Evolutionary conservation across 2,329 filamentous ascomycete genomes (phyloP), one percentile per base, ranked within the genome.

Genomic region (Plenodomus tracheiphilus): DNA sequence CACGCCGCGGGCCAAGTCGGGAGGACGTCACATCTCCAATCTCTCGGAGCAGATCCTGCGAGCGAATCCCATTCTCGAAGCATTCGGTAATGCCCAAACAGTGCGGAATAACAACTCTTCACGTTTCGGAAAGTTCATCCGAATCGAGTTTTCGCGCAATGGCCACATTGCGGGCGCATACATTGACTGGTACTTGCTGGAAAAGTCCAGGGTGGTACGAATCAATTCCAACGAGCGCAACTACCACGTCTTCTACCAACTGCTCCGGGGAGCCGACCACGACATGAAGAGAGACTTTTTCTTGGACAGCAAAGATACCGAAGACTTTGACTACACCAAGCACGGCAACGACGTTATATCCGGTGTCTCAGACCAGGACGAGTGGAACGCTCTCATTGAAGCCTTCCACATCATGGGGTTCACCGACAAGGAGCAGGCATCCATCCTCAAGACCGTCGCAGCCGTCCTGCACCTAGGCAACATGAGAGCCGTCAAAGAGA

Each of bases 91-190:
- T 68, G 94, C 94, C 1, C 95, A 99, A 71, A 99, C 94, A 0
- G 91, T 99, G 22, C 85, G 94, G 45, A 99, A 99, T 73, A 94
- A 99, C 76, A 99, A 99, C 70, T 99, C 94, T 0, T 99, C 94
- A 4, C 86, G 94, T 56, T 99, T 99, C 66, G 94, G 94, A 68
- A 99, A 99, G 72, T 99, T 99, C 66, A 99, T 99, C 69, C 84
- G 95, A 41, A 99, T 99, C 66, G 91, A 97, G 69, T 97, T 99
- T 74, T 91, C 85, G 28, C 83, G 89, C 19, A 84, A 84, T 30
- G 95, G 95, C 21, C 88, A 94, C 46, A 99, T 99, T 58, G 89
- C 89, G 3, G 95, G 95, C 30, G 94, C 94, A 18, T 97, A 91
- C 75, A 97, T 99, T 58, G 92, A 99, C 71, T 99, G 94, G 94